Percentiles rank a stretch among this genome's conserved stretches.
These are phyloP conservation scores for Trichoderma breve DNA, from an alignment of 2,329 filamentous ascomycete genomes.

Conservation along the genomic window DNA sequence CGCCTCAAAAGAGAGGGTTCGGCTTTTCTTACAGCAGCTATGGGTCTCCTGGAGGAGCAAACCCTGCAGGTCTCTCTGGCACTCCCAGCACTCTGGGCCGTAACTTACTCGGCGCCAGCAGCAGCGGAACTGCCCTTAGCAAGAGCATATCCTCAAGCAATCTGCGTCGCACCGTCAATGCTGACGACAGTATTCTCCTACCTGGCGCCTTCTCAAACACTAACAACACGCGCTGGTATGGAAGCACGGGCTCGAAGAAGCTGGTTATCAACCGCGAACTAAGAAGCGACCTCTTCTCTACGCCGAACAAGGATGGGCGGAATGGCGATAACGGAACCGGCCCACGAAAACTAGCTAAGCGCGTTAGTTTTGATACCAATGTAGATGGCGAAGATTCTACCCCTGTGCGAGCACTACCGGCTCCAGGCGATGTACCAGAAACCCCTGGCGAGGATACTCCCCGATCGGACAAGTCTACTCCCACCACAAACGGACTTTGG, in stretches of 20 bases:
- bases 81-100: slow-evolving; percentile 66
- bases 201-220: slow-evolving; percentile 80
- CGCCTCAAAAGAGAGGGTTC: slow-evolving; percentile 82
- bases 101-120: slow-evolving; percentile 65
- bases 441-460: slow-evolving; percentile 38
- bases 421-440: slow-evolving; percentile 32
- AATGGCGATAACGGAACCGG: slow-evolving; percentile 39
- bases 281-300: slow-evolving; percentile 67
- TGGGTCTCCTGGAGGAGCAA: slow-evolving; percentile 72
- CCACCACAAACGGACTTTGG: slow-evolving; percentile 33
- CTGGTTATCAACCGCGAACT: slow-evolving; percentile 88
- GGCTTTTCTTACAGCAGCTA: slow-evolving; percentile 94
- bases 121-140: slow-evolving; percentile 67
- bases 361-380: slow-evolving; percentile 85
- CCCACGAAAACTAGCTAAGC: slow-evolving; percentile 67
- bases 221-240: slow-evolving; percentile 60
- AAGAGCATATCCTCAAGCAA: slow-evolving; percentile 91
- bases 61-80: slow-evolving; percentile 61
- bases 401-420: slow-evolving; percentile 36
- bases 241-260: slow-evolving; percentile 76
- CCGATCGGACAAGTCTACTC: slow-evolving; percentile 54
- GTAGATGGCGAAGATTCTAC: slow-evolving; percentile 38
- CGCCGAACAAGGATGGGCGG: slow-evolving; percentile 54
- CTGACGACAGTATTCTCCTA: slow-evolving; percentile 81
- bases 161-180: slow-evolving; percentile 75